Evolutionary conservation across 2,329 filamentous ascomycete genomes (phyloP), one percentile per base, ranked within the genome.

Genomic region (Lachnellula cervina): DNA sequence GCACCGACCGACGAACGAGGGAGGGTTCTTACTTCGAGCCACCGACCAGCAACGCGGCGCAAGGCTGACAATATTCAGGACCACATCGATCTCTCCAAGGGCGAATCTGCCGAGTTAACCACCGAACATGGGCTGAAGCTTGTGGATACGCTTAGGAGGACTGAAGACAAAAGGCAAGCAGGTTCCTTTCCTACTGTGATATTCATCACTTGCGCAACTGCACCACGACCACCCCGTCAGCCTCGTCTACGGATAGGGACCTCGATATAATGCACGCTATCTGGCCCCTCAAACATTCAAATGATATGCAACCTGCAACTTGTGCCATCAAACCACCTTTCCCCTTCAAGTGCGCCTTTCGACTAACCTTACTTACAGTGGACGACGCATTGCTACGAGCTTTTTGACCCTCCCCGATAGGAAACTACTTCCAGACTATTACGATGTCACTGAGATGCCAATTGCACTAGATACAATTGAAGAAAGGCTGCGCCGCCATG

Each of bases 101-200:
- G 57, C 74, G 88, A 92, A 72, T 84, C 81, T 16, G 72, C 74
- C 52, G 84, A 88, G 69, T 84, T 84, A 16, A 92, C 88, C 2
- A 86, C 84, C 14, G 80, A 84, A 54, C 81, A 84, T 66, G 90
- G 90, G 38, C 74, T 89, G 64, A 81, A 80, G 62, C 88, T 95
- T 67, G 75, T 95, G 45, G 84, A 89, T 52, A 84, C 86, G 68
- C 82, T 96, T 67, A 86, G 86, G 64, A 80, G 82, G 61, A 90
- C 89, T 21, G 83, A 84, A 60, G 90, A 95, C 71, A 95, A 95
- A 75, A 89, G 81, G 89, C 93, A 89, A 81, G 89, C 93, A 79
- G 67, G 81, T 76, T 48, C 6, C 17, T 21, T 45, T 46, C 38
- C 56, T 37, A 55, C 45, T 32, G 28, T 32, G 23, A 44, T 51